Base-by-base conservation (phyloP, 768 basidiomycete species). In the Termitomyces sp. region DNA sequence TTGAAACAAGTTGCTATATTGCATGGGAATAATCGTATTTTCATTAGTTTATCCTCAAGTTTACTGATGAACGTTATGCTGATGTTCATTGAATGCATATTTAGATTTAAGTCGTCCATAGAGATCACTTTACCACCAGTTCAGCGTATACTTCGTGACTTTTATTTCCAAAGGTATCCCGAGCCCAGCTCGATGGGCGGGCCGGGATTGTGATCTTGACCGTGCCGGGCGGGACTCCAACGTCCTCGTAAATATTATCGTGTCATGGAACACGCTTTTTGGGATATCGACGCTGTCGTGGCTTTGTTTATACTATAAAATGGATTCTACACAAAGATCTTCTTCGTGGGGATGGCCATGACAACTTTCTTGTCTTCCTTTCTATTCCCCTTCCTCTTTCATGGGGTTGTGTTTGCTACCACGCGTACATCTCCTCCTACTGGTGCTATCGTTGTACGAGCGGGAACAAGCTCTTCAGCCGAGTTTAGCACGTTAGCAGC, bases 391-490 rank as follows among this genome's bases (percentile, higher is more conserved):
- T 17, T 49, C 5, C 17, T 37, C 48, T 12, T 50, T 2, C 3
- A 49, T 5, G 48, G 40, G 8, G 11, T 35, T 26, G 51, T 44
- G 10, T 42, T 70, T 22, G 71, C 65, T 34, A 68, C 68, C 5
- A 66, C 70, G 1, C 70, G 74, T 7, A 77, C 76, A 15, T 66
- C 70, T 2, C 77, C 78, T 10, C 77, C 78, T 1, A 56, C 70
- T 35, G 77, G 76, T 14, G 68, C 78, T 14, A 62, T 74, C 28
- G 64, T 77, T 2, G 77, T 79, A 7, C 70, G 74, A 12, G 66
- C 70, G 38, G 71, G 71, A 44, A 75, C 72, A 5, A 71, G 69
- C 2, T 70, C 66, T 1, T 57, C 75, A 2, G 73, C 72, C 3
- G 74, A 76, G 60, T 79, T 71, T 55, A 62, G 65, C 7, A 76